Base-by-base conservation (phyloP, 805 yeast species). In the Blastobotrys mokoenaii region DNA sequence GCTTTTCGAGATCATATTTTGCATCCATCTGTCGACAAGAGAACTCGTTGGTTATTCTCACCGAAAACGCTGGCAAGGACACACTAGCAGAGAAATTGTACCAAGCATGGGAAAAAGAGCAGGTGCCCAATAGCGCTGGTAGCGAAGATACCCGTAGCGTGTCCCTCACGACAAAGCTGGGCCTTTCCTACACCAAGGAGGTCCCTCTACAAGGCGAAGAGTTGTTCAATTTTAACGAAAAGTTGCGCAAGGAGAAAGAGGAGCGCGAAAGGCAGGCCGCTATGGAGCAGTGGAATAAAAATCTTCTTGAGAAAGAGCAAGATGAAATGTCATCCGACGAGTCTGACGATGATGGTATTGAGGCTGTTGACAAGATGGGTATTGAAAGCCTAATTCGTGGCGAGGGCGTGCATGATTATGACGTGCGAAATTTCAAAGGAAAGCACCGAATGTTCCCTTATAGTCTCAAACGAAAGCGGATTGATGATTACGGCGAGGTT, bases 401-500 rank as follows among this genome's bases (percentile, higher is more conserved):
- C n/a, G 47, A 56, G 22, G 58, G 52, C 5, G 51, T 80, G 1
- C 67, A 79, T 57, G 80, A 74, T 53, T 68, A 63, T 44, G 85
- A 82, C 56, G 74, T 80, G 37, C 68, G 74, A 4, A 55, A 57
- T 40, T 69, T 71, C 32, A 74, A 40, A 25, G 52, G 53, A 10
- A 47, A 58, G 63, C 72, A 69, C 61, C 76, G 72, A 38, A 82
- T 84, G 84, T 93, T 90, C 58, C 97, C 96, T 10, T 83, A 69
- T 53, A 66, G 76, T 33, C 73, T 75, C 1, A 73, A 70, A 40
- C 76, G 77, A 53, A 67, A 74, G 18, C 77, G 83, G 52, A 67
- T 72, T 40, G 97, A 93, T 59, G 97, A 90, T 52, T 93, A 90
- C 61, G 99, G 99, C 27, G 81, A 78, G 46, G 65, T 80, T 1